These are phyloP conservation scores for Marsdenia floribunda DNA, from an alignment of 257 asterid species.

Conservation along the genomic window DNA sequence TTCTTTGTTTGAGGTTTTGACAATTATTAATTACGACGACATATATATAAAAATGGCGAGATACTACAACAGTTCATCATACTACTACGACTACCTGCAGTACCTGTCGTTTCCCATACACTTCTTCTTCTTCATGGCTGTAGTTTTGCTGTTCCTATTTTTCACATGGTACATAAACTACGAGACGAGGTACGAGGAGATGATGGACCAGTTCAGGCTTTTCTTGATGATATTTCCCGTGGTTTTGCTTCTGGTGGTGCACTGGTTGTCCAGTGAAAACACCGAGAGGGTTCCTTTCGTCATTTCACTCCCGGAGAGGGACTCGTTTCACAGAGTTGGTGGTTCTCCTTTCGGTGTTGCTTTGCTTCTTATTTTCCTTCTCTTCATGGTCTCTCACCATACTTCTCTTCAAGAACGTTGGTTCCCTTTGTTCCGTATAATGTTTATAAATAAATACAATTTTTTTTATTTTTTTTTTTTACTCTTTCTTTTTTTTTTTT, in stretches of 20 bases:
- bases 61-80: constrained; percentile 38
- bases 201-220: constrained; percentile 48
- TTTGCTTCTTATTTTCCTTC: constrained; percentile 47
- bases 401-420: constrained; percentile 51
- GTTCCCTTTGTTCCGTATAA: constrained; percentile 58
- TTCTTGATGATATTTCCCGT: constrained; percentile 61
- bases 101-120: constrained; percentile 60
- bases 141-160: constrained; percentile 46
- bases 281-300: constrained; percentile 39
- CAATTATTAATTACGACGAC: too few species aligned
- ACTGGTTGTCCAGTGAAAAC: constrained; percentile 53
- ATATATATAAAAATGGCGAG: constrained; percentile 41
- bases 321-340: constrained; percentile 54
- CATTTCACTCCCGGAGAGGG: constrained; percentile 50
- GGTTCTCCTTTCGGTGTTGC: constrained; percentile 65
- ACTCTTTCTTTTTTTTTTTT: neutral
- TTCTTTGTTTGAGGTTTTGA: too few species aligned
- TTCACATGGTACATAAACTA: constrained; percentile 83
- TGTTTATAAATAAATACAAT: neutral
- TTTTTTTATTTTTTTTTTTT: neutral
- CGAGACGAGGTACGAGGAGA: constrained; percentile 44
- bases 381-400: constrained; percentile 63
- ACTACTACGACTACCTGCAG: constrained; percentile 49
- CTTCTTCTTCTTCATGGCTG: constrained; percentile 48
- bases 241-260: constrained; percentile 58